Evolutionary conservation across 176 grass and related monocot species (phyloP), one percentile per base, ranked within the genome.

Genomic region (Rhipidocladum racemiflorum): DNA sequence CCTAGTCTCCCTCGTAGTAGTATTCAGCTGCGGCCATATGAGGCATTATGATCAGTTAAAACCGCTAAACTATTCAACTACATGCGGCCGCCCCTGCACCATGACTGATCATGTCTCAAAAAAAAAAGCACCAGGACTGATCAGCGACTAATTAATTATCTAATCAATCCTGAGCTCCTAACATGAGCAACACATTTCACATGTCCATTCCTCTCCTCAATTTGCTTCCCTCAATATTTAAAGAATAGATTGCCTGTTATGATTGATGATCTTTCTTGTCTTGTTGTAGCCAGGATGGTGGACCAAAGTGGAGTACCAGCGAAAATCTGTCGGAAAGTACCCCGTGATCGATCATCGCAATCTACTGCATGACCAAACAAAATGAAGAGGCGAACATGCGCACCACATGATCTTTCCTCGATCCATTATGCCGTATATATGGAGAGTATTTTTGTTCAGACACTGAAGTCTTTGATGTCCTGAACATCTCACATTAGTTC

Each of bases 101-200:
- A n/a, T 4, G 20, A 68, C 20, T 23, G 32, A 55, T 82, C 32
- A 35, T 17, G 35, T 6, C 4, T 36, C n/a, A n/a, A n/a, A 34
- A 36, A 36, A 35, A 35, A 36, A 36, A 45, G 10, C 38, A 67
- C 18, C 3, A n/a, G 10, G 20, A 68, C 20, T 23, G 32, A 55
- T 82, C 45, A 35, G 25, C 29, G 80, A 18, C 55, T 72, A 11
- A 82, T 68, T 67, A 17, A 65, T 42, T 61, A 23, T 4, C 35
- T 36, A 36, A 36, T 36, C 35, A 36, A 36, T 28, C 16, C 12
- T 48, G 14, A 6, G 18, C 40, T 82, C 7, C 4, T 46, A 35
- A 61, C 68, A 61, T 28, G 50, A 59, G 78, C 63, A 59, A 27
- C 51, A 44, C 50, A 44, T 48, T 82, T 72, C 54, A 34, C 53